Evolutionary conservation across 345 rosid genomes (phyloP).

Genomic region (Turnera subulata): DNA sequence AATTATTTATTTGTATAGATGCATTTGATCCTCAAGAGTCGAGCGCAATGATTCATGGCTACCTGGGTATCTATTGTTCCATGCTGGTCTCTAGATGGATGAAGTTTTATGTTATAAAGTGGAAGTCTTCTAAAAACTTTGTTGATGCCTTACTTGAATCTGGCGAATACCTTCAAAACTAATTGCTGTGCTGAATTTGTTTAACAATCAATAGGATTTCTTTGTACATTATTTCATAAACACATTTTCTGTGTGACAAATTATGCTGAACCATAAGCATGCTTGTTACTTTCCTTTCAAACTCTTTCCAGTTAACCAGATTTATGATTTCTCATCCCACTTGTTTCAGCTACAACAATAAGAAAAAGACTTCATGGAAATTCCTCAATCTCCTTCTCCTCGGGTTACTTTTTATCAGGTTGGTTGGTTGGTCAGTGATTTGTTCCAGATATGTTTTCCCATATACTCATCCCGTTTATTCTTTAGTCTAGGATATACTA

Average conservation of each 20-base stretch:
- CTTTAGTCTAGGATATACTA: slow-evolving; percentile 85
- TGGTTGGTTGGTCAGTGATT: slow-evolving; percentile 18
- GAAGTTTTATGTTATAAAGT: no score
- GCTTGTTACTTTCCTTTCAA: background rate
- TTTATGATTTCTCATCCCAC: slow-evolving; percentile 9
- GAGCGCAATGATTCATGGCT: no score
- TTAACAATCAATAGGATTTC: background rate
- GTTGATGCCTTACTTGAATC: background rate
- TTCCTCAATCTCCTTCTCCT: slow-evolving; percentile 54
- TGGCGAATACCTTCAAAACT: background rate
- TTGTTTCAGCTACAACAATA: slow-evolving; percentile 73
- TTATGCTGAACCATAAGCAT: background rate
- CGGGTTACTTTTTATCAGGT: slow-evolving; percentile 72
- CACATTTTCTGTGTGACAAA: background rate
- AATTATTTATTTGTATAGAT: no score
- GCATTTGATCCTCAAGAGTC: no score
- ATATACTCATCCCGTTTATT: slow-evolving; percentile 23
- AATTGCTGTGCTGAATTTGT: background rate
- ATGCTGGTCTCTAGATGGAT: no score
- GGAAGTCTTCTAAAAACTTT: no score
- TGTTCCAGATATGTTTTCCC: background rate
- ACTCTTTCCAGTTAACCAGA: background rate
- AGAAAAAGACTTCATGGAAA: slow-evolving; percentile 76
- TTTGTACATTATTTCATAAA: background rate
- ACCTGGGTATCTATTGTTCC: no score